Evolutionary conservation across 1,284 basidiomycete species (phyloP).

Genomic region (Macrocystidia cucumis): DNA sequence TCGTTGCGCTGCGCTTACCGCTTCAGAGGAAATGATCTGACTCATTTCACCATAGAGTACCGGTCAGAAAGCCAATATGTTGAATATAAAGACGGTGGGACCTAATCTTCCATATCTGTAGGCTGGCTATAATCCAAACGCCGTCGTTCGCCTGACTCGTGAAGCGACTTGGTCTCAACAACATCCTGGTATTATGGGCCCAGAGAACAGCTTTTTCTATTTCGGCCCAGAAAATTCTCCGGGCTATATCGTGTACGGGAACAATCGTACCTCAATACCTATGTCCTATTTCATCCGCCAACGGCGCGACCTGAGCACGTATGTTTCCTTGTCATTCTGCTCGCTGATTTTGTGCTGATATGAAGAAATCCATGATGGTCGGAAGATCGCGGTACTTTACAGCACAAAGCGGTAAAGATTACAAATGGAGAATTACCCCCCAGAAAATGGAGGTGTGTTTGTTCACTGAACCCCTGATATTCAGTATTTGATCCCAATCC

Average conservation of each 20-base stretch:
- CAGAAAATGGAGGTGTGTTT: conserved; percentile 57
- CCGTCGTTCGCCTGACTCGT: conserved; percentile 52
- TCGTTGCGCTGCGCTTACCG: conserved; percentile 7
- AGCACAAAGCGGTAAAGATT: conserved; percentile 54
- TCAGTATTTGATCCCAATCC: not conserved
- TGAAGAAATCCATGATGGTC: not conserved
- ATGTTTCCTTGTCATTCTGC: conserved; percentile 21
- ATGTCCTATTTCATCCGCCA: conserved; percentile 52
- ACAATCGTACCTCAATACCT: conserved; percentile 39
- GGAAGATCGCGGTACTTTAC: conserved; percentile 63
- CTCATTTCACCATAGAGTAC: not conserved
- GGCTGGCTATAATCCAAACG: conserved; percentile 48
- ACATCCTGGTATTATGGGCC: conserved; percentile 62
- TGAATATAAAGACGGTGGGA: too few species aligned
- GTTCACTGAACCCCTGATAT: not conserved
- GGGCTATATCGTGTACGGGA: conserved; percentile 64
- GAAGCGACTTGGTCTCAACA: conserved; percentile 58
- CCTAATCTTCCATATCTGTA: too few species aligned
- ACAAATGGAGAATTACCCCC: conserved; percentile 60
- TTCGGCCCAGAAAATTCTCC: conserved; percentile 54
- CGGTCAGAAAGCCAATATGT: conserved; percentile 8
- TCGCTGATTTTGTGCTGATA: conserved; percentile 3
- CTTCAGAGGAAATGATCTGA: conserved; percentile 2
- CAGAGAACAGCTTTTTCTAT: conserved; percentile 62
- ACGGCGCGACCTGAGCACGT: conserved; percentile 55